Evolutionary conservation across 2,329 filamentous ascomycete species (phyloP), one percentile per base, ranked within the genome.

Genomic region (Sporothrix sp.): DNA sequence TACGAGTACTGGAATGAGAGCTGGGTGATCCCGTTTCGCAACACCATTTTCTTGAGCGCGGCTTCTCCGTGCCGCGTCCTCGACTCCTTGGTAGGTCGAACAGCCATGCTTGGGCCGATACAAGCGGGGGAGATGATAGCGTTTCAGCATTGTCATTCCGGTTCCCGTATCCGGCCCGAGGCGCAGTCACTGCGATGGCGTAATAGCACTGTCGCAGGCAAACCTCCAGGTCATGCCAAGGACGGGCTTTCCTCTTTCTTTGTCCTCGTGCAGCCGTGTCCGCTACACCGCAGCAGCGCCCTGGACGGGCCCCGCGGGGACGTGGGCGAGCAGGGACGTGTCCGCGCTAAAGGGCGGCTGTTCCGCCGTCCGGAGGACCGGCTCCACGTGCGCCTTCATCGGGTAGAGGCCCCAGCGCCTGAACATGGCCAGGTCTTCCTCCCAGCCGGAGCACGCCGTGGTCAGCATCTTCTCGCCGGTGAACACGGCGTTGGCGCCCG

Each of bases 391-490:
- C 5, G 51, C 45, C 66, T 71, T 71, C 87, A 95, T 95, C 1
- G 88, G 85, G 61, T 79, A 74, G 52, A 93, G 69, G 0, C 89
- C 89, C 85, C 87, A 95, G 47, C 80, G 76, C 2, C 82, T 78
- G 68, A 95, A 94, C 81, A 95, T 87, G 37, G 71, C 81, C 56
- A 79, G 82, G 61, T 95, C 89, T 67, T 94, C 86, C 56, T 93
- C 87, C 86, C 87, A 95, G 27, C 87, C 87, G 58, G 87, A 90
- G 64, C 87, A 94, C 52, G 89, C 86, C 0, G 89, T 95, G 4
- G 89, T 95, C 68, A 95, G 66, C 89, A 95, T 57, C 75, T 91
- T 95, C 71, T 95, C 89, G 8, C 89, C 89, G 0, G 89, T 95
- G 63, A 95, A 95, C 30, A 95, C 84, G n/a, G 89, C 89, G 60